Conservation (phyloP, 2,329 filamentous ascomycete genomes). For the Madurella fahalii region DNA sequence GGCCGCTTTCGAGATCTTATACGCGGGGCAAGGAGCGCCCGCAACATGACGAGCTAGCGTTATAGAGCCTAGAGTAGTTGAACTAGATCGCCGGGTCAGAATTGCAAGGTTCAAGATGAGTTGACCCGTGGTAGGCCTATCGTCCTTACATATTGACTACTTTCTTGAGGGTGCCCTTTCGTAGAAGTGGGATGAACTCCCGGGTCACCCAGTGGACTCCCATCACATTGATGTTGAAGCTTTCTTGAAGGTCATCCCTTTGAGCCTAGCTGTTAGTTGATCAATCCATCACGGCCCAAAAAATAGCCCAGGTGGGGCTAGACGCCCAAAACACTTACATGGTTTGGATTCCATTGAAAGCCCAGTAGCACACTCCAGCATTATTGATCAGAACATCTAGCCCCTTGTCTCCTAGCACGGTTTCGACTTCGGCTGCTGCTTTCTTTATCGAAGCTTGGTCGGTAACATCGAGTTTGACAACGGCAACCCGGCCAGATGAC, state of each 20-base stretch:
- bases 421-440: constrained; percentile 33
- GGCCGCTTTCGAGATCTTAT: constrained; percentile 42
- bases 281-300: too few species aligned
- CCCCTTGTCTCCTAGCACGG: constrained; percentile 34
- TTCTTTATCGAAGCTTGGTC: constrained; percentile 31
- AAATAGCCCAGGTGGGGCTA: too few species aligned
- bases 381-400: constrained; percentile 38
- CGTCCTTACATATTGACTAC: constrained; percentile 40
- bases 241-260: constrained; percentile 27
- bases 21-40: constrained; percentile 32
- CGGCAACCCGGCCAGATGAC: constrained; percentile 33
- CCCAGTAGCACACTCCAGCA: constrained; percentile 8
- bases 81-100: background rate
- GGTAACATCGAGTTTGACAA: constrained; percentile 38
- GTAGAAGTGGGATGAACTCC: constrained; percentile 6
- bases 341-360: constrained; percentile 21
- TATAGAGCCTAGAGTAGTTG: constrained; percentile 22
- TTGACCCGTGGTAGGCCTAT: background rate
- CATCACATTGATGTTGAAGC: constrained; percentile 29
- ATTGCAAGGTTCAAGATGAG: background rate
- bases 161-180: constrained; percentile 33
- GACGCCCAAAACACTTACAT: background rate
- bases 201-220: constrained; percentile 8
- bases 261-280: constrained; percentile 32
- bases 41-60: constrained; percentile 22